Evolutionary conservation across 352 stramenopile genomes (phyloP), one percentile per base, ranked within the genome.

Genomic region (Globisporangium nagaii): DNA sequence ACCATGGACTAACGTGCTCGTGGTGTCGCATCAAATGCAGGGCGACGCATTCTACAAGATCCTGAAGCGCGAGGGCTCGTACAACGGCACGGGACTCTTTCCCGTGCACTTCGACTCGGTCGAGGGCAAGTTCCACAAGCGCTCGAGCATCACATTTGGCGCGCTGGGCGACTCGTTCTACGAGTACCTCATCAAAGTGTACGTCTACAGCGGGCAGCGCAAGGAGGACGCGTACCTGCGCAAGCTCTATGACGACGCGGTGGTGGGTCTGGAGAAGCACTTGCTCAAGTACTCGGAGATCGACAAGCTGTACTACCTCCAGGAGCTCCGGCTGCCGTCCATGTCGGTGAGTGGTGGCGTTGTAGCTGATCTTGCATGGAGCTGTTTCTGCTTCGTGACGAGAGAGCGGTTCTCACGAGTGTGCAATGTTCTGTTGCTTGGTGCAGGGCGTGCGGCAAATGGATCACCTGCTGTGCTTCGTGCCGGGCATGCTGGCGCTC

Each of bases 111-210:
- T 95, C 39, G 62, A 91, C 36, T 49, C 77, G 25, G 50, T 19
- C 1, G 15, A 24, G 9, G 56, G 71, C 30, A 62, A 64, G 27
- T 85, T 80, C 54, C 48, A 58, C 27, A 55, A 53, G 41, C 49
- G 35, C 19, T 69, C 43, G 35, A 60, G 48, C n/a, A 75, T 98
- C 51, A 97, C 89, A 11, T 89, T 99, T 62, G 97, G 96, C 34
- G 95, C 95, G 11, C 85, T 97, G 40, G 92, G 88, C 11, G 97
- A 99, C 66, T 98, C 86, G 13, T 97, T 98, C 63, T 99, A 99
- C 67, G 96, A 99, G 72, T 99, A 99, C 69, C 71, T 99, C 49
- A 68, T 99, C 36, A 99, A 99, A 72, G 78, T 96, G 34, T 99
- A 91, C 75, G 65, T 99, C n/a, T 97, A 98, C 76, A 96, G 90